Evolutionary conservation across 345 rosid species (phyloP), one percentile per base, ranked within the genome.

Genomic region (Salix dunnii): DNA sequence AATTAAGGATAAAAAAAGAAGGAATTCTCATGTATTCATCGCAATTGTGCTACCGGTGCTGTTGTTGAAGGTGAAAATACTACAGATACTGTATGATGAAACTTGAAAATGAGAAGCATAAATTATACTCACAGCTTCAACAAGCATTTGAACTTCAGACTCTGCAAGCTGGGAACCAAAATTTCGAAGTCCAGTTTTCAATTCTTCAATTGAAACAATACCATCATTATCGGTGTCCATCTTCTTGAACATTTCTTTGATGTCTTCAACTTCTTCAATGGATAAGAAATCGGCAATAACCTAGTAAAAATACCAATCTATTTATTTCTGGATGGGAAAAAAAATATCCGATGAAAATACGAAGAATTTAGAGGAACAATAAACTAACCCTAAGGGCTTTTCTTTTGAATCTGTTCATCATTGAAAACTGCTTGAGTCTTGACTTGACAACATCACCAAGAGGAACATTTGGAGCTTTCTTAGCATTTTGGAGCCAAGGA

Each of bases 331-430:
- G 36, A 48, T 40, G n/a, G 11, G 23, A 43, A 66, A 78, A 74
- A 53, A 71, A 36, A 43, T 30, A 20, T 28, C 67, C 9, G n/a
- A 61, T 31, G 30, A 49, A 76, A 72, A 40, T 35, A 76, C 8
- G 33, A 58, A 78, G n/a, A 58, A 23, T 73, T 68, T 60, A 68
- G 33, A 61, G 71, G 43, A 72, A 67, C 33, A 33, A 69, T 77
- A 75, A 76, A 89, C 97, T 72, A 71, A 96, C 99, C 97, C 97
- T 88, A 61, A 96, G 86, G 40, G 97, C 98, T 91, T 96, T 94
- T 89, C 99, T 94, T 88, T 96, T 96, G 91, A 96, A 96, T 89
- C 98, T 88, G 89, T 96, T 96, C 99, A 94, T 96, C 93, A 94
- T 89, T 31, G 99, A 96, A 84, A 96, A 96, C 75, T 96, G 99